Percentiles rank a stretch among this genome's conserved stretches.
Evolutionary conservation across 1,139 yeast species (phyloP).

Genomic region (Sugiyamaella pinicola): DNA sequence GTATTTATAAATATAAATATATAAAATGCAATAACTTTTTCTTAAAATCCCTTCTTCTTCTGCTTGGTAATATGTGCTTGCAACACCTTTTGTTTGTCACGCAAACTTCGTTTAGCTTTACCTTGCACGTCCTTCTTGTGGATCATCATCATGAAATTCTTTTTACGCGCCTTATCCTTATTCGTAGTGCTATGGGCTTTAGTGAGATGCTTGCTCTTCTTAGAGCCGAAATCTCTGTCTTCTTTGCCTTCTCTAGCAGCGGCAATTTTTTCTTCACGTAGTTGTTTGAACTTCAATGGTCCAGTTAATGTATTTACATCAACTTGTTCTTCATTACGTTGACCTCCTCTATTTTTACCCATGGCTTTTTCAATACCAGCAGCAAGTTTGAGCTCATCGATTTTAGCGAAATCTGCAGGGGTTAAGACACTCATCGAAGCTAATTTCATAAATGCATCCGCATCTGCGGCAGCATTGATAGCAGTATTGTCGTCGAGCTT

Average conservation of each 20-base stretch:
- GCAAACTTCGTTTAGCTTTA: constrained; percentile 81
- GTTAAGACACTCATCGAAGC: constrained; percentile 80
- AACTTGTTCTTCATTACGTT: constrained; percentile 73
- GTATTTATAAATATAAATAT: neutral
- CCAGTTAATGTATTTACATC: constrained; percentile 83
- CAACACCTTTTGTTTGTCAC: constrained; percentile 86
- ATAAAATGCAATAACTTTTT: constrained; percentile 6
- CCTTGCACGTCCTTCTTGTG: constrained; percentile 95
- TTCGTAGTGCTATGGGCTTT: constrained; percentile 87
- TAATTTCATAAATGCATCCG: constrained; percentile 45
- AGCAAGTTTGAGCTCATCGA: constrained; percentile 79
- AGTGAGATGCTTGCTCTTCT: constrained; percentile 65
- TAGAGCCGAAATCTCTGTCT: constrained; percentile 88
- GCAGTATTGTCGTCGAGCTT: constrained; percentile 29
- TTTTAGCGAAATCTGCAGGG: constrained; percentile 95
- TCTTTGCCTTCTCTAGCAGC: constrained; percentile 88
- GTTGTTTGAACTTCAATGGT: constrained; percentile 78
- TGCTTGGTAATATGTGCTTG: constrained; percentile 86
- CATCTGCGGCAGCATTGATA: constrained; percentile 43
- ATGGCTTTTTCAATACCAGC: constrained; percentile 81
- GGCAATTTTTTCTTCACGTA: constrained; percentile 87
- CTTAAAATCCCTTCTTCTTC: constrained; percentile 69
- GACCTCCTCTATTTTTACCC: constrained; percentile 51
- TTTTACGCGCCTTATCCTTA: constrained; percentile 93
- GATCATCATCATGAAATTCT: constrained; percentile 98